Base-by-base conservation (phyloP, 2,329 filamentous ascomycete species). In the Hymenoscyphus repandus region DNA sequence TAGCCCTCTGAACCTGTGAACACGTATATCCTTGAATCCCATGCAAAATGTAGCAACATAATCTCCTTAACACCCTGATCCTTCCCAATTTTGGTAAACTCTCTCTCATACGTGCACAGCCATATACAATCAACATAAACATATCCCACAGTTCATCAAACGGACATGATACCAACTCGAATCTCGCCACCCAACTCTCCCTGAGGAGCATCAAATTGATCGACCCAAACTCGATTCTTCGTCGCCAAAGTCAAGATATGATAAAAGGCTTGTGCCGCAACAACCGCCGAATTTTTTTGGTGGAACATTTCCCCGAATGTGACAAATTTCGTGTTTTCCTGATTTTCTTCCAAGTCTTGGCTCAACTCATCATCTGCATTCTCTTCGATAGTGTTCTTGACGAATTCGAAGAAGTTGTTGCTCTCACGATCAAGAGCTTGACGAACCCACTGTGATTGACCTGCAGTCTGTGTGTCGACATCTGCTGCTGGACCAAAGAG, bases 211-310 rank as follows among this genome's bases (percentile, higher is more conserved):
- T 49, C 49, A 30, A 62, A 52, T 68, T 95, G 90, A 54, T 77
- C 68, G 5, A 91, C 80, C 15, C 69, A 65, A 40, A 92, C 70
- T 49, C 78, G 66, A 1, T 76, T 76, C 68, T 83, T 88, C 2
- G 82, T 89, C 5, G 80, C 83, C 39, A 93, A 74, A 10, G 78
- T 75, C 12, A 95, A 76, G 2, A 88, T 75, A 65, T 93, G 87
- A 69, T 86, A 80, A 64, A 89, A 85, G 0, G 83, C 88, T 65
- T 90, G 86, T 2, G 86, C 83, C 7, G 85, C 87, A 11, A 89
- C 82, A 30, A 79, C 71, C 38, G 66, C 72, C 30, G 78, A 80
- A 38, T 64, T 62, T 9, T 63, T 63, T 0, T 81, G 77, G n/a
- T 79, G 74, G 40, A 93, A 79, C 9, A 96, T 69, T 44, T 81